A percentile compares a stretch with the other conserved stretches of the same genome.
Evolutionary conservation across 2,329 filamentous ascomycete genomes (phyloP).

Genomic region (Whalleya microplaca): DNA sequence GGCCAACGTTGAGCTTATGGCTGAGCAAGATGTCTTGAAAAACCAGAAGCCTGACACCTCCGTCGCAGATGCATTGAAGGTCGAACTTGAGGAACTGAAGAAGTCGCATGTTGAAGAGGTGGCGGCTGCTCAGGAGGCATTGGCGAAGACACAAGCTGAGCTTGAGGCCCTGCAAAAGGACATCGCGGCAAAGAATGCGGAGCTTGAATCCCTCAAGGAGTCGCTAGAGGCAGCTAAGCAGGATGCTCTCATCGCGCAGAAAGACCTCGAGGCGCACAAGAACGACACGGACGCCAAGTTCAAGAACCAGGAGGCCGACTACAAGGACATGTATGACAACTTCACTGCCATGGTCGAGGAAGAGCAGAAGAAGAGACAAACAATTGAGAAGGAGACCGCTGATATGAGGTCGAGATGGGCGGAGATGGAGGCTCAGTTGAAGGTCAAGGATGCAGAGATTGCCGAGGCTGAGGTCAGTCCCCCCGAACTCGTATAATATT

Average conservation of each 20-base stretch:
- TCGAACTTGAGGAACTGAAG: conserved; percentile 53
- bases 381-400: conserved; percentile 36
- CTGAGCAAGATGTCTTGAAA: conserved; percentile 62
- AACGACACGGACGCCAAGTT: conserved; percentile 54
- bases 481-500: conserved; percentile 1
- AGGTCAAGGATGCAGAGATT: conserved; percentile 66
- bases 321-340: conserved; percentile 65
- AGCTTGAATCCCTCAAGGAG: conserved; percentile 41
- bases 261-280: conserved; percentile 58
- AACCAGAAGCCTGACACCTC: conserved; percentile 60
- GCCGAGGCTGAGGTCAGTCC: conserved; percentile 59
- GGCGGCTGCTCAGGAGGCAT: conserved; percentile 42
- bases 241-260: conserved; percentile 46
- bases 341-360: conserved; percentile 65
- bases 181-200: conserved; percentile 38
- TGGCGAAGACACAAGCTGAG: conserved; percentile 34
- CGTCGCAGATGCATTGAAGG: conserved; percentile 55
- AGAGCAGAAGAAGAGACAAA: conserved; percentile 47
- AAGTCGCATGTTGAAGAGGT: conserved; percentile 51
- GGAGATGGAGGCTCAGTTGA: conserved; percentile 45
- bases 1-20: conserved; percentile 61
- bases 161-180: conserved; percentile 33
- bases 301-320: conserved; percentile 63
- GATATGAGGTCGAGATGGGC: conserved; percentile 38
- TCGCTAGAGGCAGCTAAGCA: conserved; percentile 47